Percentiles rank a stretch among this genome's conserved stretches.
phyloP scores from a whole-genome alignment of 306 rosid genomes.

The Vigna trinervia region DNA sequence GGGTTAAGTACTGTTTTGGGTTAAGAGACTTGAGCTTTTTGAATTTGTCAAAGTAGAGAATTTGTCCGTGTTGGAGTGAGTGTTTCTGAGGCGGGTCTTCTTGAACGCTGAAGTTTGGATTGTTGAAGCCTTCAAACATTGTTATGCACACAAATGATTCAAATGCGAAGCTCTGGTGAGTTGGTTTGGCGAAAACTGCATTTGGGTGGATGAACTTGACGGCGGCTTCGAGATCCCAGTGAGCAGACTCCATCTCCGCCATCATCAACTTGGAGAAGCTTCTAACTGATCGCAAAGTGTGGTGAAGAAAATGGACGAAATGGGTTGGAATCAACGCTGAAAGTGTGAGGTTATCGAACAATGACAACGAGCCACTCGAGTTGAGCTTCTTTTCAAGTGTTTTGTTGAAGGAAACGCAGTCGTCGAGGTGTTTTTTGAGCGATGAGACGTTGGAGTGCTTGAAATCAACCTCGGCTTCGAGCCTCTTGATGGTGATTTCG shows the following conservation, averaged over 20 bases:
- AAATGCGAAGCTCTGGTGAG: constrained; percentile 65
- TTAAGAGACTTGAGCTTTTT: constrained; percentile 59
- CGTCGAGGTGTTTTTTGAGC: constrained; percentile 52
- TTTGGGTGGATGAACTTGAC: constrained; percentile 69
- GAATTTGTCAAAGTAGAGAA: constrained; percentile 66
- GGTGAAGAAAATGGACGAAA: constrained; percentile 68
- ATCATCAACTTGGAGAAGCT: constrained; percentile 71
- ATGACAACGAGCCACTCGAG: constrained; percentile 68
- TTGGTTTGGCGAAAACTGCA: constrained; percentile 56
- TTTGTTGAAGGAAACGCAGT: constrained; percentile 50
- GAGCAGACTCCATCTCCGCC: constrained; percentile 82
- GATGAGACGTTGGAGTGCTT: constrained; percentile 40
- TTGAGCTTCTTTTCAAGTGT: constrained; percentile 65
- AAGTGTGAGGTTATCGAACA: constrained; percentile 58
- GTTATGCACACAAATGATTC: constrained; percentile 78
- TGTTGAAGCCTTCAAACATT: constrained; percentile 78
- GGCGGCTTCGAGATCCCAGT: constrained; percentile 86
- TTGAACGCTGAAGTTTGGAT: constrained; percentile 53
- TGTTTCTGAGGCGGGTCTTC: constrained; percentile 42
- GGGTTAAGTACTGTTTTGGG: constrained; percentile 53
- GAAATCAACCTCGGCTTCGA: constrained; percentile 61
- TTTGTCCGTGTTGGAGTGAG: constrained; percentile 7
- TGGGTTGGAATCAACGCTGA: constrained; percentile 57
- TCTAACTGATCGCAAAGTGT: constrained; percentile 54
- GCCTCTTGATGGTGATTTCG: constrained; percentile 73